phyloP scores from a whole-genome alignment of 352 stramenopile genomes.

The Pythium phragmitis region DNA sequence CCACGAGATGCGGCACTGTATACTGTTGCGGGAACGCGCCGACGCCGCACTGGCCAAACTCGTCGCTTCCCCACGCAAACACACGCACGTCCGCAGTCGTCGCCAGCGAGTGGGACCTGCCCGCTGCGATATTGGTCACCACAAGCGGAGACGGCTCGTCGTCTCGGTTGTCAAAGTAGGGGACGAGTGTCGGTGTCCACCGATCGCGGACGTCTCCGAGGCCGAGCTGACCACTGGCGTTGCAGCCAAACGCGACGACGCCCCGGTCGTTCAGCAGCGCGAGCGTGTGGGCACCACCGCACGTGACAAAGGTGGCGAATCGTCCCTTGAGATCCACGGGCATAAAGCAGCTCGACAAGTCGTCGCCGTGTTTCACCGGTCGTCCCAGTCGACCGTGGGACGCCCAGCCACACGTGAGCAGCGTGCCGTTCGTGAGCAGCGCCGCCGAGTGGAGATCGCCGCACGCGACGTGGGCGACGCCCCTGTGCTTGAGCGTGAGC shows the following conservation, averaged over 20 bases:
- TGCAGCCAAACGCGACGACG: constrained; percentile 60
- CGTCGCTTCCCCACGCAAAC: constrained; percentile 72
- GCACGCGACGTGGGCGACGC: constrained; percentile 47
- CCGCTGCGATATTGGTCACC: constrained; percentile 44
- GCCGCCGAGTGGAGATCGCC: constrained; percentile 62
- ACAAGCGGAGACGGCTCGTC: constrained; percentile 6
- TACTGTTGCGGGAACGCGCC: constrained; percentile 72
- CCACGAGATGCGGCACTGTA: constrained; percentile 66
- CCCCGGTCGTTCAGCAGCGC: constrained; percentile 35
- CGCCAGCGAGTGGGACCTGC: constrained; percentile 56
- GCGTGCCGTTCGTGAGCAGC: constrained; percentile 37
- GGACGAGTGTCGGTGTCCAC: constrained; percentile 32
- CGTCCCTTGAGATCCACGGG: constrained; percentile 27
- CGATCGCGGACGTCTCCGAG: constrained; percentile 60
- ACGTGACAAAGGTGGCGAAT: constrained; percentile 52
- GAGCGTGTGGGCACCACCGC: constrained; percentile 63
- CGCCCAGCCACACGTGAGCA: constrained; percentile 65
- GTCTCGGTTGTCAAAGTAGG: constrained; percentile 47
- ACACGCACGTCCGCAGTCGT: constrained; percentile 47
- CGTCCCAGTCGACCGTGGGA: constrained; percentile 58
- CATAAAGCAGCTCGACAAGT: constrained; percentile 47
- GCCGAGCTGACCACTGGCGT: constrained; percentile 57
- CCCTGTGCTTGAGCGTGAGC: constrained; percentile 37
- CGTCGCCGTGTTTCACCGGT: background rate
- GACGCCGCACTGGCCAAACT: constrained; percentile 72